Conservation (phyloP, 345 rosid genomes). For the Melaleuca alternifolia region DNA sequence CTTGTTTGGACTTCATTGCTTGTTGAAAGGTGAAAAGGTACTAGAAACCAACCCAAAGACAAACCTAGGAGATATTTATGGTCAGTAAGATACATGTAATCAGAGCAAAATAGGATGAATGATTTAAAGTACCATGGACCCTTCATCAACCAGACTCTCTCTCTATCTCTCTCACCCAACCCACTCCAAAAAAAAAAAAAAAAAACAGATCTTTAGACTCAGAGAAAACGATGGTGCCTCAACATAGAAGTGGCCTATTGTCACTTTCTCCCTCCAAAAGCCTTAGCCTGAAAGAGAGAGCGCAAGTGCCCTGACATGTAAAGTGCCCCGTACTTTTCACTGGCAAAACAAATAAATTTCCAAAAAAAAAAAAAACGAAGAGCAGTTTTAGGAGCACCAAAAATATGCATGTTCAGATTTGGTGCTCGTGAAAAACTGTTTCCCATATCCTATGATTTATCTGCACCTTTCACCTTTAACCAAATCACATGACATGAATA, state of each 20-base stretch:
- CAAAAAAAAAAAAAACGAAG: neutral
- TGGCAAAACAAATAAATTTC: neutral
- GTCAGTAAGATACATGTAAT: neutral
- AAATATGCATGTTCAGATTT: neutral
- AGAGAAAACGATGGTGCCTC: neutral
- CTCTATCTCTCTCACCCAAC: neutral
- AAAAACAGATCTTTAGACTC: neutral
- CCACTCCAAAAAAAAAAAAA: no score
- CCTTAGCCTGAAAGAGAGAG: constrained; percentile 54
- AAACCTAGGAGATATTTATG: neutral
- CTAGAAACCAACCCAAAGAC: neutral
- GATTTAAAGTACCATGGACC: neutral
- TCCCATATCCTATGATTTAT: neutral
- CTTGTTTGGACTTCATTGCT: neutral
- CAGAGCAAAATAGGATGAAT: neutral
- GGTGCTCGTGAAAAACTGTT: neutral
- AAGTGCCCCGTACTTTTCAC: neutral
- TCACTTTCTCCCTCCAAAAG: constrained; percentile 33
- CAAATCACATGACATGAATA: neutral
- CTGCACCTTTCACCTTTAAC: neutral
- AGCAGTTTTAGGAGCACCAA: neutral
- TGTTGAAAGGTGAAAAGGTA: neutral
- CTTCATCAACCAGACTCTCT: neutral
- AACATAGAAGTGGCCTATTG: neutral
- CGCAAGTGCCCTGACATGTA: neutral